Conservation (phyloP, 306 rosid species). For the Malus sieversii region DNA sequence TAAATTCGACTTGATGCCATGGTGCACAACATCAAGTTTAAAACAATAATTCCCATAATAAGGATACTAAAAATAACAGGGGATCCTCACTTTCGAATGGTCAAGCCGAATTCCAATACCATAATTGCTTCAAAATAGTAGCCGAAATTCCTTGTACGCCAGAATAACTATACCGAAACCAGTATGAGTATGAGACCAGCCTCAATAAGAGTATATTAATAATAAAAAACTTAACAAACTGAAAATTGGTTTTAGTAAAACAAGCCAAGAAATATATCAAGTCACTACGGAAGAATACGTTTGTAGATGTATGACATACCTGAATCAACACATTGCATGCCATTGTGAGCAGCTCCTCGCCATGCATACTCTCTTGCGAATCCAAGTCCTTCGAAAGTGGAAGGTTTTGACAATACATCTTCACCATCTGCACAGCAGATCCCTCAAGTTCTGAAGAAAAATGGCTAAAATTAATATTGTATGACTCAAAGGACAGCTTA, state of each 20-base stretch:
- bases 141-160: slow-evolving; percentile 72
- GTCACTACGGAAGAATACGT: not conserved
- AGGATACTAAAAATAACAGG: not conserved
- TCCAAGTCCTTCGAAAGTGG: slow-evolving; percentile 84
- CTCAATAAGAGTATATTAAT: not conserved
- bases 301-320: slow-evolving; percentile 41
- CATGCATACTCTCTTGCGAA: slow-evolving; percentile 83
- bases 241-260: not conserved
- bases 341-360: slow-evolving; percentile 86
- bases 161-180: slow-evolving; percentile 52
- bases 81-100: slow-evolving; percentile 62
- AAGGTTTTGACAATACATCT: slow-evolving; percentile 73
- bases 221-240: not conserved
- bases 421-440: slow-evolving; percentile 65
- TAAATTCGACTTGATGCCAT: not conserved
- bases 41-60: not conserved
- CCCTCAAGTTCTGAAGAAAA: slow-evolving; percentile 66
- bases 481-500: slow-evolving; percentile 17
- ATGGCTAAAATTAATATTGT: slow-evolving; percentile 17
- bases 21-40: not conserved
- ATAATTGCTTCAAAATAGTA: slow-evolving; percentile 80
- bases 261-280: not conserved
- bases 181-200: slow-evolving; percentile 4
- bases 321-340: slow-evolving; percentile 68
- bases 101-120: slow-evolving; percentile 91